Evolutionary conservation across 176 grass and related monocot species (phyloP).

Genomic region (Cocos nucifera): DNA sequence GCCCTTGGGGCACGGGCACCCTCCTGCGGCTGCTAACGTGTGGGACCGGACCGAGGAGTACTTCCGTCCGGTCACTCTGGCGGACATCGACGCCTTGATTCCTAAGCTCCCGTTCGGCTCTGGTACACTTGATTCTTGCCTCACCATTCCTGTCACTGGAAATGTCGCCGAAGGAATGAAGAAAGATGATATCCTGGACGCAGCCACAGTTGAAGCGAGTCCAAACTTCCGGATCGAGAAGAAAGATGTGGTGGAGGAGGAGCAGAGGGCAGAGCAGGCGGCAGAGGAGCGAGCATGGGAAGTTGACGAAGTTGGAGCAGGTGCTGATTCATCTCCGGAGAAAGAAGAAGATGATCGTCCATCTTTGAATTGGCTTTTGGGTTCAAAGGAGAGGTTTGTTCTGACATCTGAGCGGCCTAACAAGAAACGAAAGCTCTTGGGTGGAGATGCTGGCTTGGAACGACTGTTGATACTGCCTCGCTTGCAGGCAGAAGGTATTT

Average conservation of each 20-base stretch:
- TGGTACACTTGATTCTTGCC: constrained; percentile 32
- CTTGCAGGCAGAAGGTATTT: constrained; percentile 20
- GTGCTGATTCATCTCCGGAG: constrained; percentile 9
- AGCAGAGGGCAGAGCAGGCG: constrained; percentile 35
- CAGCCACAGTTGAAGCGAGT: constrained; percentile 38
- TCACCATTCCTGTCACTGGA: constrained; percentile 38
- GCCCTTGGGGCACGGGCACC: constrained; percentile 3
- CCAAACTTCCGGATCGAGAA: constrained; percentile 37
- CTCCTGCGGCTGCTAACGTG: constrained; percentile 23
- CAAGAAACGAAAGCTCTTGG: constrained; percentile 94
- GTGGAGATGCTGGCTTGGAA: constrained; percentile 69
- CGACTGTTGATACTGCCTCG: constrained; percentile 59
- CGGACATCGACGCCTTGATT: constrained; percentile 45
- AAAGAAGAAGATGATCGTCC: constrained; percentile 13
- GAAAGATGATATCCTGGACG: constrained; percentile 27
- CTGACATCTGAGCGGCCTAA: constrained; percentile 93
- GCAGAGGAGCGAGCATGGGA: constrained; percentile 23
- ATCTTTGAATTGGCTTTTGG: constrained; percentile 42
- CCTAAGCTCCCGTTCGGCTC: constrained; percentile 33
- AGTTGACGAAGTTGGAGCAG: constrained; percentile 11
- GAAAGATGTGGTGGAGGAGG: constrained; percentile 25
- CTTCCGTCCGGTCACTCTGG: constrained; percentile 56
- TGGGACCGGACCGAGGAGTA: constrained; percentile 87
- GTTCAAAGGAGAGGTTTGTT: constrained; percentile 52
- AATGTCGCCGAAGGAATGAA: constrained; percentile 9